These are phyloP conservation scores for Starmera stellimalicola DNA, from an alignment of 1,139 yeast species.

Conservation along the genomic window DNA sequence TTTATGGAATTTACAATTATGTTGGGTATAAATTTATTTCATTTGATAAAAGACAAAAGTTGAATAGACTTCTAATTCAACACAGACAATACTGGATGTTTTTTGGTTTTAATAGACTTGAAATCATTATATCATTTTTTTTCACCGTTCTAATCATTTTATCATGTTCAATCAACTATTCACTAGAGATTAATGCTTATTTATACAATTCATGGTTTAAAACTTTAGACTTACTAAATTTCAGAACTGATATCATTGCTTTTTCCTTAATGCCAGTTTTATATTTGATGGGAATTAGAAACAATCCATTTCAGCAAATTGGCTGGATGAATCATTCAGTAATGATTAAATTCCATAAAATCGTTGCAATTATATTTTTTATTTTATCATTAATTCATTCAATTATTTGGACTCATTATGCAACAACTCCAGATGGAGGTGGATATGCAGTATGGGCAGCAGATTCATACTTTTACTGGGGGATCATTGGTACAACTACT, in stretches of 20 bases:
- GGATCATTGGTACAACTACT: conserved; percentile 34
- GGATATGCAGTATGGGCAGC: conserved; percentile 11
- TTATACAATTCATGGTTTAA: conserved; percentile 28
- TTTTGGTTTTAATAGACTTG: conserved; percentile 1
- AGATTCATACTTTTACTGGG: conserved; percentile 24
- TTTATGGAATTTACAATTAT: conserved; percentile 17
- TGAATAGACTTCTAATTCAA: not conserved
- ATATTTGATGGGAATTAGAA: conserved; percentile 44
- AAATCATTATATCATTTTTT: not conserved
- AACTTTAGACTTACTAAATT: conserved; percentile 32
- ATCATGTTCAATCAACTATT: conserved; percentile 1
- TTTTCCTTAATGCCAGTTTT: conserved; percentile 37
- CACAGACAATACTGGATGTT: not conserved
- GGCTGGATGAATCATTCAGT: not conserved
- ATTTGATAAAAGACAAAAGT: not conserved
- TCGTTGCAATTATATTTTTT: conserved; percentile 21
- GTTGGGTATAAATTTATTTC: not conserved
- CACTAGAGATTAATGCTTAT: conserved; percentile 22
- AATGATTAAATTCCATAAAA: conserved; percentile 1
- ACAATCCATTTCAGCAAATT: conserved; percentile 30
- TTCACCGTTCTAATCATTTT: not conserved
- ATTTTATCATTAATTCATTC: conserved; percentile 34
- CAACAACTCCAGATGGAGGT: conserved; percentile 12
- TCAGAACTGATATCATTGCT: conserved; percentile 39
- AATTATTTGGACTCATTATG: conserved; percentile 31